phyloP scores from a whole-genome alignment of 306 rosid species.

The Vigna radiata region DNA sequence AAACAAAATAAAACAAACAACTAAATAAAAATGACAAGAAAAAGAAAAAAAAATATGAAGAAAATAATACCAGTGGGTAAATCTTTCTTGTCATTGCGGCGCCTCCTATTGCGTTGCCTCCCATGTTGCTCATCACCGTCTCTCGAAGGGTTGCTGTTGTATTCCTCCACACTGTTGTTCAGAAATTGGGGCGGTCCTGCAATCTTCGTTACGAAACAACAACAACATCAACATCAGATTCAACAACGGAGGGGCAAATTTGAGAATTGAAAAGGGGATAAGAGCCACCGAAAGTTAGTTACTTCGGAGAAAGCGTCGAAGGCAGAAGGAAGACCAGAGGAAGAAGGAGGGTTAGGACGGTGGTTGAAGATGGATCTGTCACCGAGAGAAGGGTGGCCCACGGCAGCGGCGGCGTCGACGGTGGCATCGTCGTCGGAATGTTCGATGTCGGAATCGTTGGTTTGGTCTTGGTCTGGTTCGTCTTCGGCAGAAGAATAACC shows the following conservation, averaged over 20 bases:
- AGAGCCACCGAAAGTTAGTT: background rate
- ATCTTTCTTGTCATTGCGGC: constrained; percentile 75
- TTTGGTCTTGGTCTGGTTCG: constrained; percentile 52
- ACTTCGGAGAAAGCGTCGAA: constrained; percentile 94
- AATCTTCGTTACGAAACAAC: constrained; percentile 54
- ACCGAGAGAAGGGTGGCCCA: constrained; percentile 53
- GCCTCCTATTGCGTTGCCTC: constrained; percentile 57
- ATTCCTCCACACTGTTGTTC: constrained; percentile 76
- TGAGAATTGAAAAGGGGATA: background rate
- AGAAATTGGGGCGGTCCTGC: constrained; percentile 89
- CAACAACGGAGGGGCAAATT: constrained; percentile 21
- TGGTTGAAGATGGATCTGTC: constrained; percentile 72
- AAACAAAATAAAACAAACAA: background rate
- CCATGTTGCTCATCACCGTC: constrained; percentile 65
- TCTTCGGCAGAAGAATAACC: constrained; percentile 88
- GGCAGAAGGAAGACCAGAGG: constrained; percentile 83
- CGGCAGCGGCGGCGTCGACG: constrained; percentile 33
- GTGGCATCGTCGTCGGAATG: constrained; percentile 14
- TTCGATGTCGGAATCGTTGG: constrained; percentile 45
- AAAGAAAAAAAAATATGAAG: background rate
- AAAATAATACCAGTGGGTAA: constrained; percentile 68
- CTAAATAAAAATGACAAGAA: background rate
- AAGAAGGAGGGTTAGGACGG: constrained; percentile 58
- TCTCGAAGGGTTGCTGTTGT: constrained; percentile 33
- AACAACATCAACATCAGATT: constrained; percentile 16